Percentiles rank a stretch among this genome's conserved stretches.
phyloP scores from a whole-genome alignment of 202 grass and related monocot genomes.

The Carex sylvatica region DNA sequence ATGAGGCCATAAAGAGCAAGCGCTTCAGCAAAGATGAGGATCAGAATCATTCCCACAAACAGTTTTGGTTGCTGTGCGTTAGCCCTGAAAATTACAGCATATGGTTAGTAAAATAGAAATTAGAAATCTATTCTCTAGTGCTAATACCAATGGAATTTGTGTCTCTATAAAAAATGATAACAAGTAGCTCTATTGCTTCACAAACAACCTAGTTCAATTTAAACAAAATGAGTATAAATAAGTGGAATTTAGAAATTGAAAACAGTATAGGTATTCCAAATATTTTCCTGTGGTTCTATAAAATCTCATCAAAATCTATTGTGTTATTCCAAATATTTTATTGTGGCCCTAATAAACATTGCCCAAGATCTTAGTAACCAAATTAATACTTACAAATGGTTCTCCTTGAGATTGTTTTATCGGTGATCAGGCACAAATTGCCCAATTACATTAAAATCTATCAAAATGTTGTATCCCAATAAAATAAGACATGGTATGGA shows the following conservation, averaged over 20 bases:
- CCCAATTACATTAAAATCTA: not conserved
- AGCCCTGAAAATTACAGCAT: conserved; percentile 34
- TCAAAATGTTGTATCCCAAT: not conserved
- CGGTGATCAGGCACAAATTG: not conserved
- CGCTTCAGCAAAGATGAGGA: conserved; percentile 63
- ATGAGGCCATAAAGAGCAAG: conserved; percentile 65
- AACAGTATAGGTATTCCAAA: not conserved
- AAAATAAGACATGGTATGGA: not conserved
- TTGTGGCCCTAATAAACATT: not conserved
- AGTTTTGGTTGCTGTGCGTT: conserved; percentile 65
- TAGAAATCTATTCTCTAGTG: not conserved
- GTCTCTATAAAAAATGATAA: not conserved
- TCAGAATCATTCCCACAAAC: conserved; percentile 72
- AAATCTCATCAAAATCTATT: no score
- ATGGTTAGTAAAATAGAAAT: conserved; percentile 8
- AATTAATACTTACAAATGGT: not conserved
- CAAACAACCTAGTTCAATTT: not conserved
- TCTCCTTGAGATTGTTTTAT: not conserved
- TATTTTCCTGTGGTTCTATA: not conserved
- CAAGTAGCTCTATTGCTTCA: not conserved
- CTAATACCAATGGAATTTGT: not conserved
- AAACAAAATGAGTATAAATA: not conserved
- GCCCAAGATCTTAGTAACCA: not conserved
- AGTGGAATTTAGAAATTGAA: not conserved
- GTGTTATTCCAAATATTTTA: not conserved